phyloP scores from a whole-genome alignment of 1,284 basidiomycete species.

The Thecaphora thlaspeos region DNA sequence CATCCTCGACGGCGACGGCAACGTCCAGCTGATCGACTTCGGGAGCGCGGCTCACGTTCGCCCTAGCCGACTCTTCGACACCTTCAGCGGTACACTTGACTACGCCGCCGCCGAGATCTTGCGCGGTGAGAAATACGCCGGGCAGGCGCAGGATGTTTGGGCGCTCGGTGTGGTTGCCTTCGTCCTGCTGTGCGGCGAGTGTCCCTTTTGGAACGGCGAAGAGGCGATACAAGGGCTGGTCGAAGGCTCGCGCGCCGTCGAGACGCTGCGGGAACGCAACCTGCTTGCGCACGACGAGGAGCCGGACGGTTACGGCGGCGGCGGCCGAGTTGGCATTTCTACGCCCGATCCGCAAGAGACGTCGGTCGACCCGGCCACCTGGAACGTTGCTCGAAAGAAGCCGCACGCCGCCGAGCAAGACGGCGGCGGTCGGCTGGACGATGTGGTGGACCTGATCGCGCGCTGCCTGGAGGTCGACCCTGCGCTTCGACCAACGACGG shows the following conservation, averaged over 20 bases:
- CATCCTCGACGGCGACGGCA: conserved; percentile 60
- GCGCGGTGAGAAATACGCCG: conserved; percentile 87
- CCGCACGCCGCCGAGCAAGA: conserved; percentile 59
- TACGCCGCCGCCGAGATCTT: conserved; percentile 97
- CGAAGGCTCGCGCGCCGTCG: conserved; percentile 45
- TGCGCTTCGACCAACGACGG: conserved; percentile 68
- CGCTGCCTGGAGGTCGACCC: conserved; percentile 73
- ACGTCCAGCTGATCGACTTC: conserved; percentile 91
- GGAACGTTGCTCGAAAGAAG: conserved; percentile 7
- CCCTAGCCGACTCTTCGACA: conserved; percentile 90
- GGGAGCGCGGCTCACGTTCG: conserved; percentile 68
- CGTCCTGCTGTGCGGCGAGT: conserved; percentile 91
- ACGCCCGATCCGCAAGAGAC: conserved; percentile 12
- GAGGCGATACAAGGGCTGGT: conserved; percentile 48
- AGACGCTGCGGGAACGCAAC: conserved; percentile 41
- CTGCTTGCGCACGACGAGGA: conserved; percentile 22
- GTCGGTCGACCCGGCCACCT: conserved; percentile 15
- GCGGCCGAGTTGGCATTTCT: background rate
- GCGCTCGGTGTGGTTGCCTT: conserved; percentile 97
- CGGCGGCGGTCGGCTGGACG: conserved; percentile 75
- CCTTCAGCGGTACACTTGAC: conserved; percentile 79
- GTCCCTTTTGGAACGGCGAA: conserved; percentile 68
- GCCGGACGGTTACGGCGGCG: background rate
- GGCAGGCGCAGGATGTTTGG: conserved; percentile 98
- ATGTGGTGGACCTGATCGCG: conserved; percentile 75